Base-by-base conservation (phyloP, 1,139 yeast genomes). In the Nakaseomyces glabratus region DNA sequence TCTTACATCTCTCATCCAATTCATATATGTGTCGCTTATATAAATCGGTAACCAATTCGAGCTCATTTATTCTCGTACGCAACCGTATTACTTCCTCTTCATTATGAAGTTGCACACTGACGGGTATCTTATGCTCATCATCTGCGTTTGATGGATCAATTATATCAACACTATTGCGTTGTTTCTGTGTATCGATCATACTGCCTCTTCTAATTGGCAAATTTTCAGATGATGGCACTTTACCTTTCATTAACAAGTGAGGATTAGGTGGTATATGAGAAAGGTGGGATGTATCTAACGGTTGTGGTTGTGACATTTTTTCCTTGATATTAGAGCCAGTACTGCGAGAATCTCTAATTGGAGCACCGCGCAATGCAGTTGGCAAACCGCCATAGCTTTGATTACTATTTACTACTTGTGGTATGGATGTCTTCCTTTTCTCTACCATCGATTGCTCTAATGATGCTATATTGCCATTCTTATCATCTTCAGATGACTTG, bases 41-140 rank as follows among this genome's bases (percentile, higher is more conserved):
- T 42, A 88, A 65, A 52, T 86, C 96, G 51, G 85, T 86, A 25
- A 88, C 94, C 31, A 88, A 66, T 56, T 88, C 96, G 40, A 88
- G 67, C 55, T 88, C 97, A n/a, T 84, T 74, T 15, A 86, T 82
- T 39, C 93, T 66, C 0, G 94, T 82, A 43, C 74, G 72, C 41
- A 85, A 63, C 29, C 66, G 63, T 13, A 74, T 73, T 14, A 68
- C 60, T 45, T 71, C 77, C 45, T 68, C 71, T 26, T 53, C 53
- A 42, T 46, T 47, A 38, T 41, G 43, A 23, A 51, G 11, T 18
- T 26, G 30, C 5, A 26, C 30, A 26, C 30, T 26, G 10, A 26
- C 18, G 10, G 30, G 30, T 4, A 26, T 18, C 8, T 26, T 26
- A 18, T 26, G 30, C 6, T 18, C 30, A n/a, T 13, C 6, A 4